Base-by-base conservation (phyloP, 1,284 basidiomycete species). In the Leccinum pseudoinsigne region DNA sequence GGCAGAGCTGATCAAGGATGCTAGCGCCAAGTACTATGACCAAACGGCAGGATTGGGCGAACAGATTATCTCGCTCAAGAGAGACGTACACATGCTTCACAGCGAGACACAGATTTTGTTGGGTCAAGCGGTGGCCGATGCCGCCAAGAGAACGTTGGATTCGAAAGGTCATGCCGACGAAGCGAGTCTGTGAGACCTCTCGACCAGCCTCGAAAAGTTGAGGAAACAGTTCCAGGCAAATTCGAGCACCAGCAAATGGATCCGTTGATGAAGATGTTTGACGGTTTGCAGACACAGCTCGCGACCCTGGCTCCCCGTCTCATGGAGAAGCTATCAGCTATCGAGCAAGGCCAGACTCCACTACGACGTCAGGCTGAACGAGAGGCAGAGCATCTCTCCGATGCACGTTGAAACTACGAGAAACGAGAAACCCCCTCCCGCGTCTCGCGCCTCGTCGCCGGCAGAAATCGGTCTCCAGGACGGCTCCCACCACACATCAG, bases 1-100 rank as follows among this genome's bases (percentile, higher is more conserved):
- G 18, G 69, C 71, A 18, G 75, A 80, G 54, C 68, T 77, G 11
- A 73, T 80, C 65, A 79, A 77, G 58, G 76, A 77, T 18, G 76
- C 76, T 50, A 72, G 76, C 36, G 71, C 74, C 34, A 76, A 78
- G 50, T 75, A 78, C 61, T 73, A 74, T 26, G 76, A 76, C 60
- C 76, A 76, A 57, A 74, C 77, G 8, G 72, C 71, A 6, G 74
- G 74, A 10, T 57, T 81, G 6, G 71, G 71, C n/a, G 72, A 77
- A 60, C 78, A 77, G 57, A 68, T 82, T 16, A 67, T 72, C 16
- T 71, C 74, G 9, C 69, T 82, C 31, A 77, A 81, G 55, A 68
- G 68, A 31, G 77, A 80, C 54, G 66, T 81, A 23, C 73, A 77
- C 31, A 64, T 67, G 34, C 64, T 77, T 47, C 67, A 72, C 51